Conservation (phyloP, 208 protist species). For the Polymyxa betae region DNA sequence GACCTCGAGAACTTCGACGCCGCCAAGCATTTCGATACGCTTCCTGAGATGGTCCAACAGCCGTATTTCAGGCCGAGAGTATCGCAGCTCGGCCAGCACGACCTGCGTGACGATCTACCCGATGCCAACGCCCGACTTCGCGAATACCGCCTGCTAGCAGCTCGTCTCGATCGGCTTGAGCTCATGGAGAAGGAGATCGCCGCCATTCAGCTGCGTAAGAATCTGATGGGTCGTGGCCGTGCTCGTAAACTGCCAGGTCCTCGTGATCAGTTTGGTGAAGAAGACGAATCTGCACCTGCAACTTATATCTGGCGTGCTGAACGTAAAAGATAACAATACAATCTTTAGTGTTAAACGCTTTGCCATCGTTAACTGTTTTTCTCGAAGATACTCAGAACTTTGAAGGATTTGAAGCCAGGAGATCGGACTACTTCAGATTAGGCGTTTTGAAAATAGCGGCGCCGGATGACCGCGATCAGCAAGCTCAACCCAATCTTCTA, state of each 20-base stretch:
- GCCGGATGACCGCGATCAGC: too few species aligned
- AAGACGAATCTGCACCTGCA: background rate
- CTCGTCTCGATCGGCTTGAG: background rate
- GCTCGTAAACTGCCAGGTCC: background rate
- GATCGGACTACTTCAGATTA: too few species aligned
- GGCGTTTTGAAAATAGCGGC: too few species aligned
- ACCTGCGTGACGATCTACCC: background rate
- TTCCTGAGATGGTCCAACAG: background rate
- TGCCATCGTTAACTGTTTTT: too few species aligned
- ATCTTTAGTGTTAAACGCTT: too few species aligned
- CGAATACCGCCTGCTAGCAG: background rate
- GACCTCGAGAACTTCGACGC: background rate
- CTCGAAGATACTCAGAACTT: too few species aligned
- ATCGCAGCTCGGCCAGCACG: background rate
- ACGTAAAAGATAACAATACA: conserved; percentile 44
- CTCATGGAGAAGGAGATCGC: conserved; percentile 22
- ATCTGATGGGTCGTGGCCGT: conserved; percentile 12
- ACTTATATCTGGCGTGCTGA: background rate
- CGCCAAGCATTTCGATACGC: background rate
- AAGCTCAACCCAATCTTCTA: too few species aligned
- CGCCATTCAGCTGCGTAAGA: background rate
- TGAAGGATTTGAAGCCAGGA: too few species aligned
- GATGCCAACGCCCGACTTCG: background rate
- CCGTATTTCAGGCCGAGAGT: background rate
- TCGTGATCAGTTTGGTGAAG: background rate